Conservation (phyloP, 495 filamentous ascomycete species). For the Neohortaea acidophila region DNA sequence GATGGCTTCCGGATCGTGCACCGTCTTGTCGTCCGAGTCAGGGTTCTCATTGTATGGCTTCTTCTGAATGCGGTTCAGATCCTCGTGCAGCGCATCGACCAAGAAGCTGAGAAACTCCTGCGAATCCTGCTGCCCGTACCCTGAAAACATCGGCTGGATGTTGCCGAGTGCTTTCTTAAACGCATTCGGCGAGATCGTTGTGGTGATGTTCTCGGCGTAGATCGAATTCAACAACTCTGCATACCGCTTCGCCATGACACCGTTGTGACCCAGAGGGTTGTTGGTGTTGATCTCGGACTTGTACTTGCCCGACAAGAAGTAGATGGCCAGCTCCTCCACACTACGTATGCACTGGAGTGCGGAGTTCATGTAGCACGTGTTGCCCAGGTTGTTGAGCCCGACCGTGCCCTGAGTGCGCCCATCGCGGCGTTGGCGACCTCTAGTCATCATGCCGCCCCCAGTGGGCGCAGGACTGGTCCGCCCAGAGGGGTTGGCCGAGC, state of each 20-base stretch:
- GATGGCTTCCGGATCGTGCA: conserved; percentile 61
- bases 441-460: conserved; percentile 36
- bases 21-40: conserved; percentile 94
- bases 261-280: conserved; percentile 72
- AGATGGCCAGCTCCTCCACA: conserved; percentile 79
- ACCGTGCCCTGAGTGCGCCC: conserved; percentile 56
- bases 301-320: conserved; percentile 64
- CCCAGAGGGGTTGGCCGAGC: conserved; percentile 32
- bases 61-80: conserved; percentile 81
- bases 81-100: conserved; percentile 86
- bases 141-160: conserved; percentile 71
- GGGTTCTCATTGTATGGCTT: conserved; percentile 98
- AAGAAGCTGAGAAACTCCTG: conserved; percentile 97
- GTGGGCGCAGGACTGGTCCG: conserved; percentile 49
- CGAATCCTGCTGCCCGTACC: conserved; percentile 91
- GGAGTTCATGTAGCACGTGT: conserved; percentile 98
- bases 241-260: conserved; percentile 70
- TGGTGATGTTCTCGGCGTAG: conserved; percentile 44
- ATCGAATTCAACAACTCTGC: conserved; percentile 56
- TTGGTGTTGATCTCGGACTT: conserved; percentile 63
- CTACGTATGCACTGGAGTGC: conserved; percentile 85
- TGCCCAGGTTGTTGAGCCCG: conserved; percentile 79
- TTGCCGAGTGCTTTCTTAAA: conserved; percentile 72
- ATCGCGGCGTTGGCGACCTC: conserved; percentile 49
- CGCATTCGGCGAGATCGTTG: conserved; percentile 51